phyloP scores from a whole-genome alignment of 805 yeast genomes.

The Pichia rugopelliculosa region DNA sequence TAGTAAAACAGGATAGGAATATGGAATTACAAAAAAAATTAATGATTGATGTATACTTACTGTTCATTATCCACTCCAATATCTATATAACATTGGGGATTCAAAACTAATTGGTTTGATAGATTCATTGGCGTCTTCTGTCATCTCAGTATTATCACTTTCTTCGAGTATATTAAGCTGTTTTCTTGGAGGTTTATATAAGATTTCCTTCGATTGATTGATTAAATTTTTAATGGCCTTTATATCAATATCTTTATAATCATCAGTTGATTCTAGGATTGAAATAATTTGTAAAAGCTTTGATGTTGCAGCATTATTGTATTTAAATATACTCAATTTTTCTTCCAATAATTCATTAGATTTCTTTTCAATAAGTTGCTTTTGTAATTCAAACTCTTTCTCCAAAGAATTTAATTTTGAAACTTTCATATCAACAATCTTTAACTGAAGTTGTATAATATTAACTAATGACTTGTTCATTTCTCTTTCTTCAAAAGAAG shows the following conservation, averaged over 20 bases:
- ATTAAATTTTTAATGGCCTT: constrained; percentile 19
- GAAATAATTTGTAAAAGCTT: constrained; percentile 37
- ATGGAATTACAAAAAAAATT: background rate
- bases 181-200: constrained; percentile 27
- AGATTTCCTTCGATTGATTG: constrained; percentile 23
- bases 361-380: constrained; percentile 49
- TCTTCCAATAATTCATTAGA: constrained; percentile 64
- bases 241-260: constrained; percentile 7
- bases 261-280: constrained; percentile 13
- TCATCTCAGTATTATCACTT: constrained; percentile 24
- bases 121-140: constrained; percentile 15
- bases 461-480: constrained; percentile 52
- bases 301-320: constrained; percentile 42
- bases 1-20: background rate
- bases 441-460: constrained; percentile 54
- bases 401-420: constrained; percentile 53
- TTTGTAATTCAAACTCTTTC: constrained; percentile 57
- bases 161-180: constrained; percentile 27
- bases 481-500: constrained; percentile 73
- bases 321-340: constrained; percentile 56
- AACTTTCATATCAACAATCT: constrained; percentile 59
- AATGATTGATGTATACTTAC: background rate
- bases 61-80: constrained; percentile 49
- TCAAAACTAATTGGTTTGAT: constrained; percentile 52
- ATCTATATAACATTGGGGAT: constrained; percentile 55